phyloP scores from a whole-genome alignment of 192 early-diverging fungal genomes.

The Lobosporangium transversale region DNA sequence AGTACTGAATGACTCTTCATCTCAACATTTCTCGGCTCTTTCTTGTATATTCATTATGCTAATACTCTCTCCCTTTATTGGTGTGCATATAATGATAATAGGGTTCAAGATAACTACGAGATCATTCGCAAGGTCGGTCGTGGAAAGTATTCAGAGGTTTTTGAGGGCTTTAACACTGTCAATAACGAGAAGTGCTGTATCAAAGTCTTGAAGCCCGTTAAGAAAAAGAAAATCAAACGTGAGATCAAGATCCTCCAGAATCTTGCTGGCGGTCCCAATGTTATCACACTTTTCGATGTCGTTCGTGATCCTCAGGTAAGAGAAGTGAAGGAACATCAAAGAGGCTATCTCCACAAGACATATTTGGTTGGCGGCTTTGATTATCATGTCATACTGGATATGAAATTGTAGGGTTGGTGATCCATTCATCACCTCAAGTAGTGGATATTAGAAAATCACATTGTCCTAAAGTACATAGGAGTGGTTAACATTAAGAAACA shows the following conservation, averaged over 20 bases:
- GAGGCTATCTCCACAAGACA: no score
- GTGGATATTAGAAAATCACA: no score
- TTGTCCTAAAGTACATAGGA: no score
- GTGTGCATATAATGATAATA: conserved; percentile 26
- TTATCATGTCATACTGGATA: no score
- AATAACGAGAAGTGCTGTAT: conserved; percentile 94
- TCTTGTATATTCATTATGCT: neutral
- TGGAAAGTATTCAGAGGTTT: conserved; percentile 99
- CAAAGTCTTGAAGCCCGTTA: conserved; percentile 99
- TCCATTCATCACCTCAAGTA: no score
- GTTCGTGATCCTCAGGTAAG: conserved; percentile 91
- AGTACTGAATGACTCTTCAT: neutral
- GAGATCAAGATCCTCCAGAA: conserved; percentile 99
- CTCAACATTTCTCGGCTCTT: neutral
- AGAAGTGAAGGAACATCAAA: no score
- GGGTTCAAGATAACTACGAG: conserved; percentile 96
- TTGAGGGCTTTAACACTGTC: conserved; percentile 95
- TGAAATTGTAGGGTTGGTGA: no score
- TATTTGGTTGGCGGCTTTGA: no score
- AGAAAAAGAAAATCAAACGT: conserved; percentile 99
- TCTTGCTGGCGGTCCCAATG: conserved; percentile 92
- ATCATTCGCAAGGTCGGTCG: conserved; percentile 97
- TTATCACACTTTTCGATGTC: conserved; percentile 92
- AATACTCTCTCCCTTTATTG: neutral
- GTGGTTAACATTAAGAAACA: no score